A percentile compares a stretch with the other conserved stretches of the same genome.
These are phyloP conservation scores for Gossypium gossypioides DNA, from an alignment of 441 rosid species.

Conservation along the genomic window DNA sequence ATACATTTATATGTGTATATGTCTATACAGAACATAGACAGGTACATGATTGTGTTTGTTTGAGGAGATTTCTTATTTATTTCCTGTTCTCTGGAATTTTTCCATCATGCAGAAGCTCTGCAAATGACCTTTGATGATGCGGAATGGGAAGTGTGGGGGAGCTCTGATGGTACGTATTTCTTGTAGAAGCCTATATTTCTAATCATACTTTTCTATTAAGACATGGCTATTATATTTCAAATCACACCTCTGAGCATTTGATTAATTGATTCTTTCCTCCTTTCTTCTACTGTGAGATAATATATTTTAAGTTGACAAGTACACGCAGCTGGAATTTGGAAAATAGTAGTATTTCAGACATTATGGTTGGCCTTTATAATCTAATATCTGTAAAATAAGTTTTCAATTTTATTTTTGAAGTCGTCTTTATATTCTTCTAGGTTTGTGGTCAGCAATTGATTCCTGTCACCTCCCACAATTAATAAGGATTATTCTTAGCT, in stretches of 20 bases:
- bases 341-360: background rate
- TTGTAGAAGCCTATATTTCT: slow-evolving; percentile 13
- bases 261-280: background rate
- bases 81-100: slow-evolving; percentile 10
- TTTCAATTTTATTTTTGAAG: background rate
- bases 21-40: background rate
- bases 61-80: slow-evolving; percentile 12
- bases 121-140: slow-evolving; percentile 49
- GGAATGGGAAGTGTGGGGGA: slow-evolving; percentile 40
- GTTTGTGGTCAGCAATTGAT: background rate
- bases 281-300: background rate
- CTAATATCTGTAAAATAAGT: background rate
- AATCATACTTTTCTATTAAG: background rate
- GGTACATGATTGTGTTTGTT: background rate
- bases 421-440: background rate
- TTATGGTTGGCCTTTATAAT: background rate
- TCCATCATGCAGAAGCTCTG: slow-evolving; percentile 55
- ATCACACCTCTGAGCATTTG: background rate
- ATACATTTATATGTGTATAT: background rate
- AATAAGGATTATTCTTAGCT: slow-evolving; percentile 8
- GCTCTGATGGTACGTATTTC: slow-evolving; percentile 49
- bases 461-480: background rate
- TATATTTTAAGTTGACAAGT: background rate
- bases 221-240: background rate
- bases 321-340: background rate